phyloP scores from a whole-genome alignment of 1,284 basidiomycete species.

The Boletellus dicymbophilus region DNA sequence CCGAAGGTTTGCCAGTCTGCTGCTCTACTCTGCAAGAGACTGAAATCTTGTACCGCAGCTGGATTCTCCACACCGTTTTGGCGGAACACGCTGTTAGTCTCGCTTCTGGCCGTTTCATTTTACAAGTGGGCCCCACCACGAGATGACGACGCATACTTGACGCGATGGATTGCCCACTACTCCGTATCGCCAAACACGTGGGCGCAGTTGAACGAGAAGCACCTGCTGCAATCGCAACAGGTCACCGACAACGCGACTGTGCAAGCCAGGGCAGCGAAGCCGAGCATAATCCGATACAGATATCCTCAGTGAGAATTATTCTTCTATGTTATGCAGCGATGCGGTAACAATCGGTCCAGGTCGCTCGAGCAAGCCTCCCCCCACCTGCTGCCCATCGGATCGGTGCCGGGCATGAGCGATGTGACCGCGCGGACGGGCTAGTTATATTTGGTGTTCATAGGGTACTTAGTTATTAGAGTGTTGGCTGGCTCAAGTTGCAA shows the following conservation, averaged over 20 bases:
- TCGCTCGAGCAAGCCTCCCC: conserved; percentile 33
- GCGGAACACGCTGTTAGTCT: conserved; percentile 54
- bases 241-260: conserved; percentile 46
- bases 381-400: conserved; percentile 31
- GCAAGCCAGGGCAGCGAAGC: conserved; percentile 50
- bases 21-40: conserved; percentile 2
- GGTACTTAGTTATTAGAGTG: background rate
- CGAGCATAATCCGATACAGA: conserved; percentile 59
- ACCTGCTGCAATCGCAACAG: conserved; percentile 51
- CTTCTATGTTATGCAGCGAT: background rate
- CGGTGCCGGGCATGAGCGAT: conserved; percentile 20
- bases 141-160: conserved; percentile 58
- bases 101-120: conserved; percentile 48
- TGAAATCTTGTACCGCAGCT: conserved; percentile 18
- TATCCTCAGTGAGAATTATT: conserved; percentile 64
- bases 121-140: conserved; percentile 70
- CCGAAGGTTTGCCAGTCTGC: conserved; percentile 51
- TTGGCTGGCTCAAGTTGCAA: conserved; percentile 6
- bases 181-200: conserved; percentile 49
- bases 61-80: conserved; percentile 65
- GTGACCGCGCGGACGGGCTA: conserved; percentile 22
- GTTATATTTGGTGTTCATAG: background rate
- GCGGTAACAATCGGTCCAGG: conserved; percentile 10
- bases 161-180: conserved; percentile 62
- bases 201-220: conserved; percentile 53